Evolutionary conservation across 257 asterid species (phyloP), one percentile per base, ranked within the genome.

Genomic region (Cynanchum wilfordii): DNA sequence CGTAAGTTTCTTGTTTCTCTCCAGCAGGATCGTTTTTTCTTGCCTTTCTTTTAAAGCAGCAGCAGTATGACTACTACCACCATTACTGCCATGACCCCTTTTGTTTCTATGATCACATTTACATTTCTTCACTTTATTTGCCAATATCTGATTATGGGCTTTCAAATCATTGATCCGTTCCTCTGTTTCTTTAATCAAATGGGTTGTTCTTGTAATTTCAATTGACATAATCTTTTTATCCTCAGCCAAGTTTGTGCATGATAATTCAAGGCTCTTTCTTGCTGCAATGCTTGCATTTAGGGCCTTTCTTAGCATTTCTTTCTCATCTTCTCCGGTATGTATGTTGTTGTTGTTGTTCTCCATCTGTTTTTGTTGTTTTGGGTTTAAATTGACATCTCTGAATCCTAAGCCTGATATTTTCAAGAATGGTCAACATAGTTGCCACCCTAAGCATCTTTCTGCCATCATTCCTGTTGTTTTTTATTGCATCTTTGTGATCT

Each of bases 391-490:
- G 93, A 44, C 90, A 86, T 67, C 85, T 88, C 19, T 89, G 88
- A 17, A 92, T 86, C 45, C 94, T 73, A 17, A 82, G 73, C 75
- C 88, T 74, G 0, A 88, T 86, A 40, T 85, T 87, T 45, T 88
- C 97, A 10, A 92, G 84, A 69, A 89, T 92, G 4, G 97, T 84
- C 86, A 92, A 82, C 93, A 92, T 92, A 30, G 92, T 87, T 22
- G 94, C 96, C 76, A 92, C 97, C 85, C 97, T 86, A 68, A 92
- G 85, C 92, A 86, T 89, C 73, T 91, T 85, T 12, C 96, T 68
- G 58, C 87, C 82, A 81, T 88, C 96, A 10, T 80, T 84, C 29
- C 77, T 79, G 59, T 81, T 87, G 72, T 82, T 88, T 33, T 79
- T 73, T 63, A 88, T 86, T 10, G 92, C 92, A 38, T 84, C 86